phyloP scores from a whole-genome alignment of 2,329 filamentous ascomycete genomes.

The Beauveria bassiana region DNA sequence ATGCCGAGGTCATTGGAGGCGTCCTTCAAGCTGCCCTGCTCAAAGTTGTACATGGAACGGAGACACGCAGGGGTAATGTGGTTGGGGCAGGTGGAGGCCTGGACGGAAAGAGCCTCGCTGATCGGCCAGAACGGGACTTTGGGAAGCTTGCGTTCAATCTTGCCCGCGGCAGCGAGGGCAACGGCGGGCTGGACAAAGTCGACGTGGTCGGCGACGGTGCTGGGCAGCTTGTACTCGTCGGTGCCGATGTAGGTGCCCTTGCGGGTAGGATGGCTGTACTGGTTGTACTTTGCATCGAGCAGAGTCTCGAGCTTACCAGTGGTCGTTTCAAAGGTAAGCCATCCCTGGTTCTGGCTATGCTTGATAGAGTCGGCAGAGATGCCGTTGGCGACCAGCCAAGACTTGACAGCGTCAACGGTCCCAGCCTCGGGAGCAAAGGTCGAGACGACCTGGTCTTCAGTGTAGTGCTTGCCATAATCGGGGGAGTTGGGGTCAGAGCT shows the following conservation, averaged over 20 bases:
- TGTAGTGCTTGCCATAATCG: constrained; percentile 11
- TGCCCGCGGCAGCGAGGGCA: constrained; percentile 14
- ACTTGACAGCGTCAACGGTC: constrained; percentile 39
- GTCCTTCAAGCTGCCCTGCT: constrained; percentile 33
- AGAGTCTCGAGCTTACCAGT: constrained; percentile 29
- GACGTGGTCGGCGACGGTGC: constrained; percentile 26
- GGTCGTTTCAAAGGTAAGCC: constrained; percentile 19
- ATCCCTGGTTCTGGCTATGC: constrained; percentile 42
- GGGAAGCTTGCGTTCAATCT: constrained; percentile 13
- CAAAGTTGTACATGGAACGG: constrained; percentile 34
- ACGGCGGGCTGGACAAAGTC: constrained; percentile 33
- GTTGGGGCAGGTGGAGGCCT: background rate
- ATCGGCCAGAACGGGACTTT: background rate
- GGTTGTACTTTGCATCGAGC: constrained; percentile 33
- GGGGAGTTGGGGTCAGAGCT: constrained; percentile 4
- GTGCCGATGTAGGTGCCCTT: constrained; percentile 26
- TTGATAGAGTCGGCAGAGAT: constrained; percentile 38
- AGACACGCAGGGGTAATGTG: background rate
- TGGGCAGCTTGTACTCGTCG: constrained; percentile 32
- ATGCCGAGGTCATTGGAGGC: constrained; percentile 31
- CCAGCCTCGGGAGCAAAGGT: constrained; percentile 20
- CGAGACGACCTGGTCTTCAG: background rate
- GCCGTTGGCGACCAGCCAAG: constrained; percentile 44
- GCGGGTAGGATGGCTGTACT: constrained; percentile 33
- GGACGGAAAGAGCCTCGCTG: constrained; percentile 27